Evolutionary conservation across 805 yeast genomes (phyloP).

Genomic region (Cyberlindnera americana): DNA sequence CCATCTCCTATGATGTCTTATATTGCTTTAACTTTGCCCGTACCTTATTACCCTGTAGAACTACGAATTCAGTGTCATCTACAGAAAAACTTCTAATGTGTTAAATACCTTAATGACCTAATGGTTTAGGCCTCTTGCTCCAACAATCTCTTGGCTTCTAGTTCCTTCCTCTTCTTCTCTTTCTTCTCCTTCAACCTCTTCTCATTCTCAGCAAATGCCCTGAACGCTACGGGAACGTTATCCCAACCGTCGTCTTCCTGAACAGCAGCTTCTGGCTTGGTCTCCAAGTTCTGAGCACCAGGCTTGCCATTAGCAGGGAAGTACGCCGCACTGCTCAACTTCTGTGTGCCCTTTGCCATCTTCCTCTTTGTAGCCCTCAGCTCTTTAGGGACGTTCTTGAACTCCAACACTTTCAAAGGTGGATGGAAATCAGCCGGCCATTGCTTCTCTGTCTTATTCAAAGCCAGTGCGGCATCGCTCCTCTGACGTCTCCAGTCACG

Average conservation of each 20-base stretch:
- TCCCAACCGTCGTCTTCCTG: conserved; percentile 45
- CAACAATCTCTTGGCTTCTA: conserved; percentile 11
- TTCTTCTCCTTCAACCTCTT: conserved; percentile 45
- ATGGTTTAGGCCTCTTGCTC: too few species aligned
- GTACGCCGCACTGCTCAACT: conserved; percentile 27
- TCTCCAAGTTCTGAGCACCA: conserved; percentile 30
- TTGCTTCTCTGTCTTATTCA: conserved; percentile 38
- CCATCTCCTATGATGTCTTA: too few species aligned
- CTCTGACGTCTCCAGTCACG: conserved; percentile 73
- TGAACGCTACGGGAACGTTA: conserved; percentile 69
- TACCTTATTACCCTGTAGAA: not conserved
- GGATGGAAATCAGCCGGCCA: conserved; percentile 72
- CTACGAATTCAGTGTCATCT: not conserved
- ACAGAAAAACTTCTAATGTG: too few species aligned
- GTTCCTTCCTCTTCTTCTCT: conserved; percentile 14
- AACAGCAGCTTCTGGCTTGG: conserved; percentile 24
- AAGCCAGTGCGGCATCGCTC: conserved; percentile 50
- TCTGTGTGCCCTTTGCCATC: conserved; percentile 22
- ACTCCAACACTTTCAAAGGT: conserved; percentile 40
- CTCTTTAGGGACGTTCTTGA: conserved; percentile 42
- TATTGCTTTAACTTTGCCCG: too few species aligned
- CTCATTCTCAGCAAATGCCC: conserved; percentile 83
- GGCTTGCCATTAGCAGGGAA: conserved; percentile 33
- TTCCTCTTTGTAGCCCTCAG: conserved; percentile 29
- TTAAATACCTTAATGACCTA: not conserved